These are phyloP conservation scores for Eremothecium gossypii DNA, from an alignment of 1,139 yeast species.

Conservation along the genomic window DNA sequence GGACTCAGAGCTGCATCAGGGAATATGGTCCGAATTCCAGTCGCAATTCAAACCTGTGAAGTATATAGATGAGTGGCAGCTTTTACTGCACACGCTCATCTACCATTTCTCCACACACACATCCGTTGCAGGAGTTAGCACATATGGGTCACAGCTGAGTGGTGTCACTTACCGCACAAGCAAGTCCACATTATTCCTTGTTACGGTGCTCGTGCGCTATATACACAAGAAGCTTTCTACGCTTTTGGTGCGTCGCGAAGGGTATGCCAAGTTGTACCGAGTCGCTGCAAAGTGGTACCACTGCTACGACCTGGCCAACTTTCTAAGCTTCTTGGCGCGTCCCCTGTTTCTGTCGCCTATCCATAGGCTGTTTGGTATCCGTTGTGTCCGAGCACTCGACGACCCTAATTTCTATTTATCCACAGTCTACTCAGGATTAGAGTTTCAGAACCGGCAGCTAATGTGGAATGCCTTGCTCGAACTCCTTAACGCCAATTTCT, in stretches of 20 bases:
- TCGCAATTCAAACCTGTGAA: slow-evolving; percentile 6
- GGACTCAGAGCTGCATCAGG: slow-evolving; percentile 12
- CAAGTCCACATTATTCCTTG: slow-evolving; percentile 12
- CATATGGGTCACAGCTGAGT: slow-evolving; percentile 24
- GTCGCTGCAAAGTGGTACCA: slow-evolving; percentile 8
- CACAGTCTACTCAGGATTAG: slow-evolving; percentile 17
- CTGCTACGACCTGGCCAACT: slow-evolving; percentile 13
- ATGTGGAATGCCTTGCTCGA: slow-evolving; percentile 26
- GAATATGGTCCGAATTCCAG: slow-evolving; percentile 14
- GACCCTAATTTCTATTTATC: slow-evolving; percentile 14
- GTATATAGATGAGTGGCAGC: slow-evolving; percentile 15
- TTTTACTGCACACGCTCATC: slow-evolving; percentile 16
- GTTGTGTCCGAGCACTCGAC: slow-evolving; percentile 2
- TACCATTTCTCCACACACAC: slow-evolving; percentile 14
- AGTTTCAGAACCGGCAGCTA: slow-evolving; percentile 25
- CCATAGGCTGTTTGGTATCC: slow-evolving; percentile 12
- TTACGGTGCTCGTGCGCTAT: slow-evolving; percentile 13
- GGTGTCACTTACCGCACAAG: slow-evolving; percentile 14
- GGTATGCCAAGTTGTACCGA: slow-evolving; percentile 7
- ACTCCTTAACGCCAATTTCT: slow-evolving; percentile 16
- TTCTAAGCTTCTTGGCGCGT: slow-evolving; percentile 11
- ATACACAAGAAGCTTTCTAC: slow-evolving; percentile 9
- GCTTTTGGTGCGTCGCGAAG: slow-evolving; percentile 1
- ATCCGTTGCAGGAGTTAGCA: slow-evolving; percentile 7
- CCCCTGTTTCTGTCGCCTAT: slow-evolving; percentile 9